Evolutionary conservation across 257 asterid species (phyloP), one percentile per base, ranked within the genome.

Genomic region (Hygrophila difformis): DNA sequence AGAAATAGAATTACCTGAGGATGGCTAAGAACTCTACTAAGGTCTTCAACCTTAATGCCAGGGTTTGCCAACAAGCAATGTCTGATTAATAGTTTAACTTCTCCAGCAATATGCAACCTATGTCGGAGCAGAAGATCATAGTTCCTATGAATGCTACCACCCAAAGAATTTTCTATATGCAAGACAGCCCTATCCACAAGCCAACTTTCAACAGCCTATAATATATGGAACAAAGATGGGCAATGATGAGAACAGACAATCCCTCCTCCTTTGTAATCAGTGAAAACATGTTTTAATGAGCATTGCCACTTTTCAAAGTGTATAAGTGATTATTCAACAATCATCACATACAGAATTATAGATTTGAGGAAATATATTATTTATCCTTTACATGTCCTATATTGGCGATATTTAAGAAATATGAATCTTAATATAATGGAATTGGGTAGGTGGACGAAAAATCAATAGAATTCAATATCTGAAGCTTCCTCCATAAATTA

Each of bases 81-180:
- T 11, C 92, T 67, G 50, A 91, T 71, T 21, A 82, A 82, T 63
- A 91, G 84, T 59, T 86, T 91, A 44, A 91, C 99, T 78, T 91
- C 99, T 66, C 99, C 99, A 65, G 86, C 99, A 48, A 86, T 91
- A 66, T 91, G 99, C 66, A 91, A 72, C 44, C 87, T 76, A 52
- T 91, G 93, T 31, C 99, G 84, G 40, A 91, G 95, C 47, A 91
- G 69, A 23, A 91, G 94, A 73, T 91, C 99, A 68, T 91, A 91
- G 58, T 91, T 91, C 70, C 99, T 73, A 62, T 91, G 99, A 44
- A 91, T 91, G 69, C 99, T 91, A 35, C 97, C 99, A 5, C 99
- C 99, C 60, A 91, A 72, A 47, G 97, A 80, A 59, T 91, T 91
- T 56, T 91, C 99, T 48, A 91, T 91, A 18, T 96, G 99, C 67